Evolutionary conservation across 1,139 yeast genomes (phyloP).

Genomic region (Candida neerlandica): DNA sequence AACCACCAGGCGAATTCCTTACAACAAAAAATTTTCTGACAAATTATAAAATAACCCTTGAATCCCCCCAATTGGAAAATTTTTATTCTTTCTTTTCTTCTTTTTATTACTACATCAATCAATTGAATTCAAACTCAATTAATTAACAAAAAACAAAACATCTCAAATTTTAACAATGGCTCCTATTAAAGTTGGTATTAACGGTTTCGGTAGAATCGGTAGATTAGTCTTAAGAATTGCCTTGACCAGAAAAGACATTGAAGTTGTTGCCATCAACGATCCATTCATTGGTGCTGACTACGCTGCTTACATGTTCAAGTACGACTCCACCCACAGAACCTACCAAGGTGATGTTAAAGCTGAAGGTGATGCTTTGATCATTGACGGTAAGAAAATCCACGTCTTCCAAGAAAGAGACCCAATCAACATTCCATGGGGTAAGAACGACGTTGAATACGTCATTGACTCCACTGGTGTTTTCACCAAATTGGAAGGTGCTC

Average conservation of each 20-base stretch:
- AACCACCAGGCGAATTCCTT: background rate
- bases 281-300: conserved; percentile 83
- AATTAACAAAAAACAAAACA: conserved; percentile 7
- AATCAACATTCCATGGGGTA: conserved; percentile 80
- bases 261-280: conserved; percentile 80
- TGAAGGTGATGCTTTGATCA: conserved; percentile 58
- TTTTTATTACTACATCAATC: conserved; percentile 5
- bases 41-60: conserved; percentile 9
- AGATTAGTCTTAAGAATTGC: conserved; percentile 86
- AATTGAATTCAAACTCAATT: conserved; percentile 12
- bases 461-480: conserved; percentile 90
- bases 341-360: conserved; percentile 68
- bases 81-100: background rate
- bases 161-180: conserved; percentile 26
- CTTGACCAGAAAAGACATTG: conserved; percentile 65
- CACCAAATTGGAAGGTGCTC: conserved; percentile 77
- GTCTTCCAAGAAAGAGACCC: conserved; percentile 83
- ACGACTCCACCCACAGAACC: conserved; percentile 84
- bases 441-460: conserved; percentile 73
- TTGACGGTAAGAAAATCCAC: conserved; percentile 68
- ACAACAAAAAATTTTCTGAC: conserved; percentile 3
- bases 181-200: conserved; percentile 65
- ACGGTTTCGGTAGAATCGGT: conserved; percentile 91
- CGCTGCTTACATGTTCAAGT: conserved; percentile 88
- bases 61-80: conserved; percentile 6